These are phyloP conservation scores for Dothistroma pini DNA, from an alignment of 2,329 filamentous ascomycete species.

Conservation along the genomic window DNA sequence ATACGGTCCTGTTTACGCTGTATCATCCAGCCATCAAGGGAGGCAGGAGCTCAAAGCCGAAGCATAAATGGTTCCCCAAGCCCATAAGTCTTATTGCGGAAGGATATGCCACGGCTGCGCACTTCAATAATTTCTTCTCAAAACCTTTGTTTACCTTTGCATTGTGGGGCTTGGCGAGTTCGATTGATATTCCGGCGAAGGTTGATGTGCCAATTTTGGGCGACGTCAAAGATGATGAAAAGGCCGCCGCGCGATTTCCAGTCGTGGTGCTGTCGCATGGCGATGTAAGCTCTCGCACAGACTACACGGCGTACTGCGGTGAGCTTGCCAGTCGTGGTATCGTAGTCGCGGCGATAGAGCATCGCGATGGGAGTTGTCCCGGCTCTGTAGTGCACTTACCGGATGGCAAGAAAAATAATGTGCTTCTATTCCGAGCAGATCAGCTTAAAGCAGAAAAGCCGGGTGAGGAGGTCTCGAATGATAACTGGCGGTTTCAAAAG, in stretches of 20 bases:
- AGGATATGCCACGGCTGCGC: constrained; percentile 41
- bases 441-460: constrained; percentile 28
- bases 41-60: constrained; percentile 20
- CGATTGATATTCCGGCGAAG: constrained; percentile 40
- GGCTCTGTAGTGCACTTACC: constrained; percentile 38
- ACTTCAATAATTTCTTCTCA: constrained; percentile 34
- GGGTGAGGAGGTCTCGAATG: constrained; percentile 17
- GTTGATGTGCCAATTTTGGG: constrained; percentile 34
- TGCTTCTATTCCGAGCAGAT: constrained; percentile 38
- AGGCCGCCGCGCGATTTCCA: constrained; percentile 27
- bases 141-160: constrained; percentile 37
- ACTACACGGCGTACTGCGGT: constrained; percentile 43
- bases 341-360: constrained; percentile 43
- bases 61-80: constrained; percentile 42
- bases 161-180: constrained; percentile 39
- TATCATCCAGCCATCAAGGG: constrained; percentile 39
- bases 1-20: constrained; percentile 41
- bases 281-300: constrained; percentile 42
- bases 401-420: constrained; percentile 32
- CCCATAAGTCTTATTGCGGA: constrained; percentile 41
- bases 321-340: constrained; percentile 43
- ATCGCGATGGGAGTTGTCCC: constrained; percentile 44
- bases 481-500: constrained; percentile 22
- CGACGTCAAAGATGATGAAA: neutral
- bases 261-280: constrained; percentile 44